Conservation (phyloP, 257 asterid species). For the Eustoma russellianum region DNA sequence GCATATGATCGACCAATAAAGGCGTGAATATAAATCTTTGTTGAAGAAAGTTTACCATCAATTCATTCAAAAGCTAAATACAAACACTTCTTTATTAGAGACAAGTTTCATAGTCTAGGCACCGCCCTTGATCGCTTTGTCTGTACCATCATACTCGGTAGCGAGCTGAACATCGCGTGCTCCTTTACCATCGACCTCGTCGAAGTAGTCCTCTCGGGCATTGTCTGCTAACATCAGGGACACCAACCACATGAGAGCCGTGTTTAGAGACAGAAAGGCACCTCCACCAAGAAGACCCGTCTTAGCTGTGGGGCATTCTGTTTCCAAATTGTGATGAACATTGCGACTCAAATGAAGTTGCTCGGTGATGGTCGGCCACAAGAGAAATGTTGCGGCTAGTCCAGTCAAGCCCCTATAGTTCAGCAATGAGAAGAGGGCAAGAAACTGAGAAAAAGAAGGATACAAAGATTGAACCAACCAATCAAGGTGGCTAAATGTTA, state of each 20-base stretch:
- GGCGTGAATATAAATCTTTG: too few species aligned
- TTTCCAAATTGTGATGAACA: conserved; percentile 56
- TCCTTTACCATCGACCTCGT: conserved; percentile 26
- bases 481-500: too few species aligned
- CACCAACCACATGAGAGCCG: conserved; percentile 81
- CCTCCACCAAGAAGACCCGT: conserved; percentile 97
- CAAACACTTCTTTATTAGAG: too few species aligned
- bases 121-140: conserved; percentile 5
- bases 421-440: background rate
- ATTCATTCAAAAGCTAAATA: too few species aligned
- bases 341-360: conserved; percentile 36
- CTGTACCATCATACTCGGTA: conserved; percentile 2
- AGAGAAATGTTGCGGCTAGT: conserved; percentile 54
- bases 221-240: conserved; percentile 78
- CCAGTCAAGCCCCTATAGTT: conserved; percentile 48
- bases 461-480: too few species aligned
- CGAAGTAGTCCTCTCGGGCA: conserved; percentile 69
- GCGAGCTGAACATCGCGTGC: background rate
- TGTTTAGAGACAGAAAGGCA: conserved; percentile 82
- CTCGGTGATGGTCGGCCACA: conserved; percentile 87
- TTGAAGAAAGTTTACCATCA: too few species aligned
- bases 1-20: too few species aligned
- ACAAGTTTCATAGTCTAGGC: background rate
- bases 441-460: background rate
- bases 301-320: conserved; percentile 89